Evolutionary conservation across 129 eudicot genomes (phyloP).

Genomic region (Tagetes patula): DNA sequence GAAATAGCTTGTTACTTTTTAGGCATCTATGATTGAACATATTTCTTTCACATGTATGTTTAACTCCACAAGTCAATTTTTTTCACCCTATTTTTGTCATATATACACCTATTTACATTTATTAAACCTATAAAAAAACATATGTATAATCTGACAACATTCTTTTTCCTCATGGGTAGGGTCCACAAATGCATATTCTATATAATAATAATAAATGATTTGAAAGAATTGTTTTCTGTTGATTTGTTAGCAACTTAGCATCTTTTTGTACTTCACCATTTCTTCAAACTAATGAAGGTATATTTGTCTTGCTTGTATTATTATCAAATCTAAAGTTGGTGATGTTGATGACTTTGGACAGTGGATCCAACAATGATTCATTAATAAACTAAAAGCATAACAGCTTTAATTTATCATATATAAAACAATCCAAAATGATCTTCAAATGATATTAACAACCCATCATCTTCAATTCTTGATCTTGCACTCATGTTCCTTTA

Average conservation of each 20-base stretch:
- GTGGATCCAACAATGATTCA: slow-evolving; percentile 26
- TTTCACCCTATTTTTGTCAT: slow-evolving; percentile 29
- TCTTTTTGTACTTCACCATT: slow-evolving; percentile 33
- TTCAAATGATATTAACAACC: slow-evolving; percentile 16
- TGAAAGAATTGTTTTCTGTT: slow-evolving; percentile 15
- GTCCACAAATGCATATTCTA: slow-evolving; percentile 23
- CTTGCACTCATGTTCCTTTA: slow-evolving; percentile 35
- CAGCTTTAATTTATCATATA: slow-evolving; percentile 23
- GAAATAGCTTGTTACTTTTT: slow-evolving; percentile 19
- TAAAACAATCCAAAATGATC: slow-evolving; percentile 27
- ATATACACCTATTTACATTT: not conserved
- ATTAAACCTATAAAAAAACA: not conserved
- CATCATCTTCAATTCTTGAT: not conserved
- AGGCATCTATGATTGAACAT: slow-evolving; percentile 25
- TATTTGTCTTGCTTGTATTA: slow-evolving; percentile 31
- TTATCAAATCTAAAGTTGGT: not conserved
- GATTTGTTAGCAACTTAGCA: slow-evolving; percentile 32
- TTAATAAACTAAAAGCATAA: slow-evolving; percentile 29
- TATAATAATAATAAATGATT: not conserved
- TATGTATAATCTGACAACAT: slow-evolving; percentile 31
- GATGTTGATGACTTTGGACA: slow-evolving; percentile 25
- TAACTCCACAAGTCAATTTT: slow-evolving; percentile 22
- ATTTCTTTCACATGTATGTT: slow-evolving; percentile 13
- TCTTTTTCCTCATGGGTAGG: slow-evolving; percentile 40
- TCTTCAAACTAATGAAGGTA: slow-evolving; percentile 24